phyloP scores from a whole-genome alignment of 2,329 filamentous ascomycete species.

The Xylariaceae sp. region DNA sequence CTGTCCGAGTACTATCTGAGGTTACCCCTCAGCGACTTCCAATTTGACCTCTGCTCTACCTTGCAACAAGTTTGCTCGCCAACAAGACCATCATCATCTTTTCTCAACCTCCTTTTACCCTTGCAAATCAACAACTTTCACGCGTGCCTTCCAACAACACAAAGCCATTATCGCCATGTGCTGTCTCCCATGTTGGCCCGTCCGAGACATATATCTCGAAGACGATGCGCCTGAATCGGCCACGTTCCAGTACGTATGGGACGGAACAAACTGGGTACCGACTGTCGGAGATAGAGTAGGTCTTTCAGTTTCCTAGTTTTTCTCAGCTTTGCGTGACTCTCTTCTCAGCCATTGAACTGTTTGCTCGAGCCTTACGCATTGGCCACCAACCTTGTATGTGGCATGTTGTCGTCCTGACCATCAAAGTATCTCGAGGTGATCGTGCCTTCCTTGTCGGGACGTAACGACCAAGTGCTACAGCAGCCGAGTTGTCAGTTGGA shows the following conservation, averaged over 20 bases:
- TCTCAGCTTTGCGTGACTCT: constrained; percentile 8
- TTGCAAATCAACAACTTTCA: too few relatives aligned
- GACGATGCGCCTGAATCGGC: constrained; percentile 27
- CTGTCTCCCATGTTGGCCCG: constrained; percentile 49
- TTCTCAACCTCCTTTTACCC: too few relatives aligned
- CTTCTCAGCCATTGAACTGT: not conserved
- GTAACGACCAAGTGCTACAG: too few relatives aligned
- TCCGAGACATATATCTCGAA: constrained; percentile 47
- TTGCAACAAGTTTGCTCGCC: not conserved
- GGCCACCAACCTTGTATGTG: too few relatives aligned
- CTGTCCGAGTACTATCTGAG: too few relatives aligned
- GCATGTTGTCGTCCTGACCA: too few relatives aligned
- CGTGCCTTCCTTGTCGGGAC: too few relatives aligned
- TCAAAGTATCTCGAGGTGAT: too few relatives aligned
- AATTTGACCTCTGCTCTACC: too few relatives aligned
- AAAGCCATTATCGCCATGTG: constrained; percentile 42
- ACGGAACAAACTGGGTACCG: constrained; percentile 28
- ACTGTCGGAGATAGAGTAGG: constrained; percentile 23
- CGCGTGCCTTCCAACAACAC: not conserved
- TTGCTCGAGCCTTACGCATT: too few relatives aligned
- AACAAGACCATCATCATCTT: not conserved
- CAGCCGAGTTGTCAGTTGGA: too few relatives aligned
- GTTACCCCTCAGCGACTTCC: too few relatives aligned
- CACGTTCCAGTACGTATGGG: constrained; percentile 29
- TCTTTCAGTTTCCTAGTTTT: constrained; percentile 3